Percentiles rank a stretch among this genome's conserved stretches.
Evolutionary conservation across 306 rosid species (phyloP).

Genomic region (Medicago ruthenica): DNA sequence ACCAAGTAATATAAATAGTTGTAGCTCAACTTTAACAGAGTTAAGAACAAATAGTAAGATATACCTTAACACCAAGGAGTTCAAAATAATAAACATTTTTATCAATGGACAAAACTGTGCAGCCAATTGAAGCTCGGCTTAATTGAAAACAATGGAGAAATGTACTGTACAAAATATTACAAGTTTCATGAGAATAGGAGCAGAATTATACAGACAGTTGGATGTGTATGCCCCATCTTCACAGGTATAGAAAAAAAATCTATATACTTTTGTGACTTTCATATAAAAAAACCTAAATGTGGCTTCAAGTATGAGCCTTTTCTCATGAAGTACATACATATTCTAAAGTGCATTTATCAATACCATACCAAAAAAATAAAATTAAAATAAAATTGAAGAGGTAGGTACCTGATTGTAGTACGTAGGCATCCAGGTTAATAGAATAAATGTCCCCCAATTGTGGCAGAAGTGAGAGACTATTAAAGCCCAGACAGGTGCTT

Average conservation of each 20-base stretch:
- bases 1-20: conserved; percentile 18
- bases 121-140: conserved; percentile 10
- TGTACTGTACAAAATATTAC: neutral
- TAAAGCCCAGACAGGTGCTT: conserved; percentile 98
- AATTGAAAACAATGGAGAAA: conserved; percentile 12
- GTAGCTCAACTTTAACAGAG: conserved; percentile 19
- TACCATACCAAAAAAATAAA: neutral
- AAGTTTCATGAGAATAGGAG: conserved; percentile 15
- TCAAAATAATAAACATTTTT: conserved; percentile 27
- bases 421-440: conserved; percentile 98
- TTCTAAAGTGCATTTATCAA: conserved; percentile 22
- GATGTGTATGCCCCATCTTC: neutral
- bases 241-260: neutral
- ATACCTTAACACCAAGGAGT: conserved; percentile 22
- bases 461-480: conserved; percentile 92
- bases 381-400: neutral
- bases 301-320: no score
- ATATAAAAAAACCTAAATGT: neutral
- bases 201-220: conserved; percentile 11
- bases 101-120: conserved; percentile 8
- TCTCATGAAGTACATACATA: neutral
- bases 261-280: neutral
- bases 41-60: conserved; percentile 16
- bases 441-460: conserved; percentile 97
- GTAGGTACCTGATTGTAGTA: conserved; percentile 90